Evolutionary conservation across 1,284 basidiomycete genomes (phyloP).

Genomic region (Tausonia pullulans): DNA sequence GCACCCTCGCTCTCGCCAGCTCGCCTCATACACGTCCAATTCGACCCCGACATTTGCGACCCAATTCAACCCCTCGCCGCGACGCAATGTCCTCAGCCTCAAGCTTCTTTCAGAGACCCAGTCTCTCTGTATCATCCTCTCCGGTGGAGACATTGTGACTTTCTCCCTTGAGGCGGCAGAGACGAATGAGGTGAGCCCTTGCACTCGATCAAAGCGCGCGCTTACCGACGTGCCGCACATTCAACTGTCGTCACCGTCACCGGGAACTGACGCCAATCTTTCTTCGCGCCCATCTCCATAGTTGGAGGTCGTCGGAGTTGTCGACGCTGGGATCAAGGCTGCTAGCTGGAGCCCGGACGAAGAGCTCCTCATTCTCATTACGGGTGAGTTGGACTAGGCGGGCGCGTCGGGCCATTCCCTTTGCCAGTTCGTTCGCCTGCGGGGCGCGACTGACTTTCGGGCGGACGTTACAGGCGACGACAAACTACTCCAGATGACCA

Average conservation of each 20-base stretch:
- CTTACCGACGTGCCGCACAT: neutral
- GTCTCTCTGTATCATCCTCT: conserved; percentile 51
- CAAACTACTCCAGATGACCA: conserved; percentile 79
- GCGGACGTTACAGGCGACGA: conserved; percentile 46
- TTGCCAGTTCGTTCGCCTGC: too few species aligned
- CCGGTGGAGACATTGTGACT: conserved; percentile 66
- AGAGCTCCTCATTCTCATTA: conserved; percentile 64
- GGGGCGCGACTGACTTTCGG: neutral
- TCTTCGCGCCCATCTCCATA: neutral
- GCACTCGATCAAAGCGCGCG: neutral
- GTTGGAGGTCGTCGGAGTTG: conserved; percentile 69
- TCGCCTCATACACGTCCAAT: conserved; percentile 1
- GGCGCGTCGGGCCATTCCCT: too few species aligned
- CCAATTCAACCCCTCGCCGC: conserved; percentile 22
- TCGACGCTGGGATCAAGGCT: conserved; percentile 71
- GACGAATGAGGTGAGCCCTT: conserved; percentile 32
- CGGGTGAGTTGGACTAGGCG: conserved; percentile 42
- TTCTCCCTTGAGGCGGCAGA: conserved; percentile 42
- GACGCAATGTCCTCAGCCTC: conserved; percentile 48
- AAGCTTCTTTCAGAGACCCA: conserved; percentile 55
- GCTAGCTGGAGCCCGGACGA: conserved; percentile 89
- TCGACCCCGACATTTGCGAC: neutral
- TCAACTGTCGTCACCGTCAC: neutral
- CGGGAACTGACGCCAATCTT: too few species aligned
- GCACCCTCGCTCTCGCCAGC: conserved; percentile 32